phyloP scores from a whole-genome alignment of 148 eudicot genomes.

The Diospyros kaki region DNA sequence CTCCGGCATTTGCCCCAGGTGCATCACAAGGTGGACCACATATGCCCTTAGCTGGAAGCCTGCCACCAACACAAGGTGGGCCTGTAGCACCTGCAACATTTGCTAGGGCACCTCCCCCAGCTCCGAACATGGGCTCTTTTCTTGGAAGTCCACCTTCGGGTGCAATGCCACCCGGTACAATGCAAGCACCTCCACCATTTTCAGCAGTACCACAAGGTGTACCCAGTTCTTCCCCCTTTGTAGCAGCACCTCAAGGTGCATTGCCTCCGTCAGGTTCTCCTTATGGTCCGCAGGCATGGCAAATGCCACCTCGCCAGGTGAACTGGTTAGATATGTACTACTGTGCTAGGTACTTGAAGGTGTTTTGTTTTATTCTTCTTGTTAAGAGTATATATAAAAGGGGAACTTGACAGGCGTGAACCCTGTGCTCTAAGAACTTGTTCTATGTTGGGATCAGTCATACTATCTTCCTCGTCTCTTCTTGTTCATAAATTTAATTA shows the following conservation, averaged over 20 bases:
- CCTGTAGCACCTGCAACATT: constrained; percentile 33
- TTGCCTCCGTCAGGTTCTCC: constrained; percentile 52
- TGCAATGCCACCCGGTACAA: constrained; percentile 25
- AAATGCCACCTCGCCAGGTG: constrained; percentile 65
- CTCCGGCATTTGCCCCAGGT: constrained; percentile 45
- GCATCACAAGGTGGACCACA: constrained; percentile 47
- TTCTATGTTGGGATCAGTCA: neutral
- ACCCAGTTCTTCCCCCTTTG: constrained; percentile 37
- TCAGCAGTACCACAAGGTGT: constrained; percentile 21
- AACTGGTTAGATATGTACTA: neutral
- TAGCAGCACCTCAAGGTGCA: constrained; percentile 43
- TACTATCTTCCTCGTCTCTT: neutral
- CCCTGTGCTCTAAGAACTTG: neutral
- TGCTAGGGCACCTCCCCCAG: constrained; percentile 42
- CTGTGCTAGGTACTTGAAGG: neutral
- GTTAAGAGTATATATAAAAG: neutral
- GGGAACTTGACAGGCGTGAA: too few relatives aligned
- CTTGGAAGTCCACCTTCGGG: constrained; percentile 41
- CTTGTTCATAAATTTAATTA: neutral
- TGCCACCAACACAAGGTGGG: constrained; percentile 48
- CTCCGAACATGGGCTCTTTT: constrained; percentile 50
- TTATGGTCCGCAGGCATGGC: constrained; percentile 63
- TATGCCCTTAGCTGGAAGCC: constrained; percentile 49
- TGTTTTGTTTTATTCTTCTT: too few relatives aligned
- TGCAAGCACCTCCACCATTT: constrained; percentile 48